These are phyloP conservation scores for Acrodontium crateriforme DNA, from an alignment of 2,329 filamentous ascomycete genomes.

Conservation along the genomic window DNA sequence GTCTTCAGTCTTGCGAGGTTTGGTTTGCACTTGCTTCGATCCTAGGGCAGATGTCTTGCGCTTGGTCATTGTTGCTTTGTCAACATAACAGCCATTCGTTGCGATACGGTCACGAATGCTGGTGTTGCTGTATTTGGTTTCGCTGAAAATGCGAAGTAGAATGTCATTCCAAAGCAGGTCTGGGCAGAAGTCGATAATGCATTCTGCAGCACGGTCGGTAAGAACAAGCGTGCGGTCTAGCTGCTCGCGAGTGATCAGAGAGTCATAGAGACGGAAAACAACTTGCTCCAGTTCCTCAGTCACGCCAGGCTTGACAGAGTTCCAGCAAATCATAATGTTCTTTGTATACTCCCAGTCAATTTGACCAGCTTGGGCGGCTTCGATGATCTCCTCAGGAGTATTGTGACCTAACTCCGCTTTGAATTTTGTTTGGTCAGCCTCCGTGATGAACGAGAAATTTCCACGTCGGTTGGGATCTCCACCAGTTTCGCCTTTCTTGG, in stretches of 20 bases:
- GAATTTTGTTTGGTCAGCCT: conserved; percentile 6
- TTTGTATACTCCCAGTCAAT: conserved; percentile 12
- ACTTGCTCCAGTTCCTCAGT: conserved; percentile 18
- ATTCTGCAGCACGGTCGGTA: conserved; percentile 18
- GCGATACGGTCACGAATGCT: conserved; percentile 21
- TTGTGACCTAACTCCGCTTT: conserved; percentile 6
- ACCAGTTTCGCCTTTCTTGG: conserved; percentile 4
- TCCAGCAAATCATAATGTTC: conserved; percentile 19
- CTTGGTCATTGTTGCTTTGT: conserved; percentile 24
- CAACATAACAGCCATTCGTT: conserved; percentile 21
- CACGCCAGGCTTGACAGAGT: conserved; percentile 20
- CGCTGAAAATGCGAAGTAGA: conserved; percentile 21
- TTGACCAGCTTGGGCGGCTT: conserved; percentile 13
- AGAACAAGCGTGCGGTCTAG: conserved; percentile 14
- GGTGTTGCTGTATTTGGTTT: conserved; percentile 20
- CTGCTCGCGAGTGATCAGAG: conserved; percentile 20
- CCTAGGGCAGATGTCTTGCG: conserved; percentile 22
- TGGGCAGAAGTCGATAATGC: conserved; percentile 24
- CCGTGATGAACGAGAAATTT: conserved; percentile 13
- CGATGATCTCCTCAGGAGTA: conserved; percentile 15
- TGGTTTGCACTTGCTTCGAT: conserved; percentile 18
- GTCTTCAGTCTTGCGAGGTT: conserved; percentile 1
- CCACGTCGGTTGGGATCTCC: conserved; percentile 19
- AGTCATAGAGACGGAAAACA: conserved; percentile 19
- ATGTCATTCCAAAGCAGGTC: conserved; percentile 21